Conservation (phyloP, 768 basidiomycete genomes). For the Kwoniella sp. region DNA sequence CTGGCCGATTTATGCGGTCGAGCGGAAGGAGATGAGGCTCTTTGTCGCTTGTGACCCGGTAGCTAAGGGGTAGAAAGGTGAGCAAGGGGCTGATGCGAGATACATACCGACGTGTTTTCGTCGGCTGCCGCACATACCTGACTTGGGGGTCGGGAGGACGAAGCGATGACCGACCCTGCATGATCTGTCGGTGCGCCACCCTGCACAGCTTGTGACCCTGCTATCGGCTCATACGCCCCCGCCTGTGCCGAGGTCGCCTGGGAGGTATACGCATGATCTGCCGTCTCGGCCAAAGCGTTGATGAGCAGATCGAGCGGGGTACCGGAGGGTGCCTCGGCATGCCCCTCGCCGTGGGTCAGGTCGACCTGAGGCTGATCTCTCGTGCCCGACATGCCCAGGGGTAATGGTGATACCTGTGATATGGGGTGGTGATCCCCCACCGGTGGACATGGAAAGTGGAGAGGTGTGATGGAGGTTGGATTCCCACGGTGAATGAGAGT, state of each 20-base stretch:
- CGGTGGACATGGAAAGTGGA: conserved; percentile 22
- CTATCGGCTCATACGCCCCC: not conserved
- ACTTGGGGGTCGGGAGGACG: not conserved
- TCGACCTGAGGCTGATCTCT: no score
- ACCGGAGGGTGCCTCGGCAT: conserved; percentile 14
- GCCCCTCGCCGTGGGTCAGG: no score
- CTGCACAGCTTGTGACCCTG: not conserved
- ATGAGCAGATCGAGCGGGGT: conserved; percentile 41
- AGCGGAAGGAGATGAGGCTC: no score
- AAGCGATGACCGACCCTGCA: conserved; percentile 1
- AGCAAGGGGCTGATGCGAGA: no score
- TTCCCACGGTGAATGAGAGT: conserved; percentile 19
- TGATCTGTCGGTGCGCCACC: not conserved
- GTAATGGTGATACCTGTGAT: no score
- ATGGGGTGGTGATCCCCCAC: no score
- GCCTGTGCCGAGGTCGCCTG: not conserved
- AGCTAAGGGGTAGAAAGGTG: no score
- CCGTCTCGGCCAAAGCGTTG: conserved; percentile 39
- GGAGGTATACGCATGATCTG: conserved; percentile 10
- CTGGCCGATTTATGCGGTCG: no score
- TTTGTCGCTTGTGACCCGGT: no score
- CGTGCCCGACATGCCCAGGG: no score
- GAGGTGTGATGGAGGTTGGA: not conserved
- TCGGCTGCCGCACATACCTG: not conserved
- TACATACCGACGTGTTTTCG: no score